Evolutionary conservation across 106 monocot genomes (phyloP).

Genomic region (Hemerocallis citrina): DNA sequence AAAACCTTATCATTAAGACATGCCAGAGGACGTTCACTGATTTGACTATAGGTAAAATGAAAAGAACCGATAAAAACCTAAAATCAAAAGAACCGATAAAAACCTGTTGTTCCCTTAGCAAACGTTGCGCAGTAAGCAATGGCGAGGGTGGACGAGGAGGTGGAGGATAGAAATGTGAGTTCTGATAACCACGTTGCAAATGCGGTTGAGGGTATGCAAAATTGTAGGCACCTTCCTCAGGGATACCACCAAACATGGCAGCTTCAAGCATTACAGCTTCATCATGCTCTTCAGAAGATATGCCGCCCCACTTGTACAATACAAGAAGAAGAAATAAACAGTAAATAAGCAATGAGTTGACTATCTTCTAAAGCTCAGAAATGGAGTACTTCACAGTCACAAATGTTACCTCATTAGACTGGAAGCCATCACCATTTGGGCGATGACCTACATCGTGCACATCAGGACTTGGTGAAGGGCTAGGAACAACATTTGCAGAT

Average conservation of each 20-base stretch:
- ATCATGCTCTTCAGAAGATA: slow-evolving; percentile 92
- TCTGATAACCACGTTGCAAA: slow-evolving; percentile 9
- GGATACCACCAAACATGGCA: slow-evolving; percentile 95
- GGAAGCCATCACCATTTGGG: slow-evolving; percentile 35
- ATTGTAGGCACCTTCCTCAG: slow-evolving; percentile 51
- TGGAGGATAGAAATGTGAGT: slow-evolving; percentile 27
- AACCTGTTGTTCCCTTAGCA: slow-evolving; percentile 92
- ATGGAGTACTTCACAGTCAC: no score
- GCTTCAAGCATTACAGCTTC: slow-evolving; percentile 99
- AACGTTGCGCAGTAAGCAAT: slow-evolving; percentile 59
- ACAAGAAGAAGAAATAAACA: neutral
- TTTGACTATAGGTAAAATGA: no score
- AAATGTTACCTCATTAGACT: slow-evolving; percentile 54
- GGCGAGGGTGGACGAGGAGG: slow-evolving; percentile 68
- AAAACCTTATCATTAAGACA: neutral
- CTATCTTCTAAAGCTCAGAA: no score
- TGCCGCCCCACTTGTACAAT: slow-evolving; percentile 82
- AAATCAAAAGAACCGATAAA: neutral
- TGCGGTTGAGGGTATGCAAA: slow-evolving; percentile 38
- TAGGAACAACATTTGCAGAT: slow-evolving; percentile 19
- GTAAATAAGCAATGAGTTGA: no score
- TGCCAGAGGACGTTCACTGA: no score
- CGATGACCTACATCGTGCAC: slow-evolving; percentile 18
- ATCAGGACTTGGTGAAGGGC: slow-evolving; percentile 34
- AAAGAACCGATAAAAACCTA: no score